Evolutionary conservation across 192 early-diverging fungal genomes (phyloP), one percentile per base, ranked within the genome.

Genomic region (Gigaspora rosea): DNA sequence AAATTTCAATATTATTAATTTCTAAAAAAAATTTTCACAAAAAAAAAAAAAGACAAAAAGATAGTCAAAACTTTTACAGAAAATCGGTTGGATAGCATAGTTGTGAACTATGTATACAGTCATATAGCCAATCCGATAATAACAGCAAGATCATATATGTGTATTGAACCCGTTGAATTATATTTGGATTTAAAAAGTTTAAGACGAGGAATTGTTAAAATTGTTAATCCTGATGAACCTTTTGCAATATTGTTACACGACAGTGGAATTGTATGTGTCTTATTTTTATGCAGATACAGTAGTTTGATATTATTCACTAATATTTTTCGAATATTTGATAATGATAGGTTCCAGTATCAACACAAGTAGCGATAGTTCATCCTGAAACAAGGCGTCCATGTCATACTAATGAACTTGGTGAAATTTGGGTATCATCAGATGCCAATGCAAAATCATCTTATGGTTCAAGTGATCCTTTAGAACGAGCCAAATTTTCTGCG

Each of bases 311-410:
- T 11, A 32, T 9, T 15, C 12, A 36, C 35, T 22, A 8, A 71
- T 33, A 56, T 2, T 41, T n/a, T 12, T 16, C 4, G 46, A 46
- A 20, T 46, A 36, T 2, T 46, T 66, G 8, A n/a, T 18, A 36
- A 47, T 66, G 8, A 4, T 69, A 91, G 87, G 88, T 94, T 2
- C 84, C 91, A 7, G 91, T 89, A 63, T 91, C 91, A 74, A 93
- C 95, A 0, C 91, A 92, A 82, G 87, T 94, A 36, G 95, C 93
- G 33, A 95, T 96, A 68, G 92, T 96, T 41, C 88, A 96, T 65
- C 93, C 94, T 1, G 86, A 86, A 67, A 93, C 94, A 13, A 85
- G 86, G 11, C 83, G 79, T n/a, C 83, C 93, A 9, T 90, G 93
- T 76, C 80, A 87, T 8, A 87, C 87, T 5, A 89, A 92, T 51